Base-by-base conservation (phyloP, 148 eudicot species). In the Simmondsia chinensis region DNA sequence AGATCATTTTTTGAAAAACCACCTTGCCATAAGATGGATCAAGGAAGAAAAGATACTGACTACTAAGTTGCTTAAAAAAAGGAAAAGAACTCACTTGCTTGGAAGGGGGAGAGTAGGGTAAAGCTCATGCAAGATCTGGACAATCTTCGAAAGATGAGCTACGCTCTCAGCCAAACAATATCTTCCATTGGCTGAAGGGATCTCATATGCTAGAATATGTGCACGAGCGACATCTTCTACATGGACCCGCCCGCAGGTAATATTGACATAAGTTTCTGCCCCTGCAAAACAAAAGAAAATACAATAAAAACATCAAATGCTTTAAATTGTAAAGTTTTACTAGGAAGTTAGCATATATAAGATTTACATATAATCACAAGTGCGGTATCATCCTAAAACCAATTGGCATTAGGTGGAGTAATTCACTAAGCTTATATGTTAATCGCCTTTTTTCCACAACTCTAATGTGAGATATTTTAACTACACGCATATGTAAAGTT, bases 121-220 rank as follows among this genome's bases (percentile, higher is more conserved):
- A 13, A 60, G 57, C 39, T 67, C 48, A 10, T 4, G 54, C 25
- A 66, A 19, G 10, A 54, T 42, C 12, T 20, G 11, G 41, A 55
- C 61, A 3, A 44, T 7, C 33, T 55, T 47, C 2, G 47, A 20
- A 45, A 15, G 14, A 39, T 54, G 57, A 4, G 31, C 49, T 6
- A 49, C 54, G 3, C 26, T 30, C 21, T 49, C 66, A 15, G 17
- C 34, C 27, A 54, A 25, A 22, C 51, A 15, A 14, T 67, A 67
- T 27, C 66, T 60, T 37, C 72, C 66, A 32, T 26, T 67, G 27
- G 66, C 65, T 12, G 52, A 31, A 17, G 44, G 48, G 24, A 24
- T 38, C 50, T 67, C 72, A 12, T 48, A 60, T 18, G 66, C 62
- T 21, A 32, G 52, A 37, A 67, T 55, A 38, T 67, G 72, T 19